Percentiles rank a stretch among this genome's conserved stretches.
These are phyloP conservation scores for Reticulascus tulasneorum DNA, from an alignment of 2,329 filamentous ascomycete species.

Conservation along the genomic window DNA sequence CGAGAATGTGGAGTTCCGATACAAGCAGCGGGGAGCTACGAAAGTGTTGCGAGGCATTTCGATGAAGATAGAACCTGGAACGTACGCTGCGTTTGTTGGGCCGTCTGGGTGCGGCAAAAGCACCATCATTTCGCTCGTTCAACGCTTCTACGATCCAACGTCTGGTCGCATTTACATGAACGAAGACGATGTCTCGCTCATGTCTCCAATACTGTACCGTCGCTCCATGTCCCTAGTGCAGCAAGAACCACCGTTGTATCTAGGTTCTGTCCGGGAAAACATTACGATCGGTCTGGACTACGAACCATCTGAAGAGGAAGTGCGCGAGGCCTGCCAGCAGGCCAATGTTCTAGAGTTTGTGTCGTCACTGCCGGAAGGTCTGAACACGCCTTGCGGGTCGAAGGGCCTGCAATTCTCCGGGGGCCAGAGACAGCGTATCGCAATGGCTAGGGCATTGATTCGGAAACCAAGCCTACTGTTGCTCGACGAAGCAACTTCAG, in stretches of 20 bases:
- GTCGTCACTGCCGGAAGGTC: constrained; percentile 47
- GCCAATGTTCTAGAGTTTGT: constrained; percentile 57
- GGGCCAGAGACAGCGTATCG: constrained; percentile 68
- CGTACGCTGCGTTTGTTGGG: constrained; percentile 51
- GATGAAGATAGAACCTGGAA: constrained; percentile 27
- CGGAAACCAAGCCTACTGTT: constrained; percentile 62
- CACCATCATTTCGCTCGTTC: constrained; percentile 50
- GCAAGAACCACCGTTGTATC: constrained; percentile 7
- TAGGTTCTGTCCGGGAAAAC: constrained; percentile 51
- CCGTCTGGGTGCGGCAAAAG: constrained; percentile 56
- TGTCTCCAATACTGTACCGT: constrained; percentile 1
- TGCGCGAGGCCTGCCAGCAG: constrained; percentile 47
- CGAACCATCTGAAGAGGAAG: constrained; percentile 22
- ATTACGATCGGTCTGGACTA: constrained; percentile 41
- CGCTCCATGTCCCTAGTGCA: constrained; percentile 2
- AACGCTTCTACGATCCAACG: constrained; percentile 33
- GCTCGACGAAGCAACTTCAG: constrained; percentile 68
- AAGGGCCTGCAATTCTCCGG: constrained; percentile 66
- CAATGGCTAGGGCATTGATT: constrained; percentile 68
- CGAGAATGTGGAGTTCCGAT: neutral
- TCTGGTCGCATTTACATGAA: constrained; percentile 1
- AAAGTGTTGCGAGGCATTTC: neutral
- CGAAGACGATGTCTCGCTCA: constrained; percentile 21
- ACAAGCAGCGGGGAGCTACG: neutral
- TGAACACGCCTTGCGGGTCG: constrained; percentile 60